Conservation (phyloP, 805 yeast genomes). For the Millerozyma miso region DNA sequence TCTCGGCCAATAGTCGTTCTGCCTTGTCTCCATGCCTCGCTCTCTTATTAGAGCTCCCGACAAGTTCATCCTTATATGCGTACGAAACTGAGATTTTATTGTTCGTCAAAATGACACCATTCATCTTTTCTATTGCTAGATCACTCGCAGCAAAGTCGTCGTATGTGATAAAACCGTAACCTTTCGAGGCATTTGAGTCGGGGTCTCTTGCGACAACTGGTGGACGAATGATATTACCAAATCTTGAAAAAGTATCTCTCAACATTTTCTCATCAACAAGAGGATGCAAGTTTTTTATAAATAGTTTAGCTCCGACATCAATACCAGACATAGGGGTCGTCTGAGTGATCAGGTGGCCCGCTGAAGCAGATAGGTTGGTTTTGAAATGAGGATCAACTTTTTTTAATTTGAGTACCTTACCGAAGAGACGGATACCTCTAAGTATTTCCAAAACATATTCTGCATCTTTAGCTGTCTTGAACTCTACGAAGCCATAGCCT, state of each 20-base stretch:
- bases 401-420: constrained; percentile 56
- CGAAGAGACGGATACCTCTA: constrained; percentile 58
- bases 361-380: constrained; percentile 3
- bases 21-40: constrained; percentile 71
- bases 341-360: constrained; percentile 10
- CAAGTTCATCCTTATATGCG: constrained; percentile 61
- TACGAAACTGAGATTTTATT: constrained; percentile 57
- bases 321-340: constrained; percentile 11
- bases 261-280: constrained; percentile 59
- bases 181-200: constrained; percentile 47
- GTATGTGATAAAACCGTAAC: constrained; percentile 65
- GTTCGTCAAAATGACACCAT: constrained; percentile 68
- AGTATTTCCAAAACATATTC: constrained; percentile 63
- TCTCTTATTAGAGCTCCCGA: constrained; percentile 37
- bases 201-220: constrained; percentile 49
- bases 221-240: constrained; percentile 56
- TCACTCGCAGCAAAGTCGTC: constrained; percentile 68
- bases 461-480: constrained; percentile 54
- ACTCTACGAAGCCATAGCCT: constrained; percentile 87
- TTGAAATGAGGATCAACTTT: constrained; percentile 35
- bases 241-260: constrained; percentile 54
- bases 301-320: constrained; percentile 51
- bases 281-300: constrained; percentile 59
- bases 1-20: constrained; percentile 67
- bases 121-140: constrained; percentile 62